A percentile compares a stretch with the other conserved stretches of the same genome.
These are phyloP conservation scores for Parathielavia hyrcaniae DNA, from an alignment of 495 filamentous ascomycete species.

Conservation along the genomic window DNA sequence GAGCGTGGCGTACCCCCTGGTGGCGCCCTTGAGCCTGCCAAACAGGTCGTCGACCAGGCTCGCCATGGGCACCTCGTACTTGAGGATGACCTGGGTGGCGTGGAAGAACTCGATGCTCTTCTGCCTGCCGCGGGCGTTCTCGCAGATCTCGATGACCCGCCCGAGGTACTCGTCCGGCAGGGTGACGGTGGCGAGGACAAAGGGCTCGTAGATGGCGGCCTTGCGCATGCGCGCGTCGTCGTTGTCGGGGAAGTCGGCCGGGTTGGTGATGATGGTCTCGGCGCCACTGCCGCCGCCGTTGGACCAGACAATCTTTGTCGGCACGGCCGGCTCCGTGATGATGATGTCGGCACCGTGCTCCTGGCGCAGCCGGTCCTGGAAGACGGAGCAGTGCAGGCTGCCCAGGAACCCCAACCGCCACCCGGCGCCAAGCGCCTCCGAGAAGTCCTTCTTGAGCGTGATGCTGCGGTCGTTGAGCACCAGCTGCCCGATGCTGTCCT, in stretches of 20 bases:
- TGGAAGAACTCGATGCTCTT: conserved; percentile 84
- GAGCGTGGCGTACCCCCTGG: conserved; percentile 66
- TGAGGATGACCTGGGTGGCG: conserved; percentile 88
- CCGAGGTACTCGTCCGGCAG: conserved; percentile 91
- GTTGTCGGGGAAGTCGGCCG: conserved; percentile 74
- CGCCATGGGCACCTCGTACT: conserved; percentile 80
- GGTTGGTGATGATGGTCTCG: conserved; percentile 70
- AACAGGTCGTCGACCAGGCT: conserved; percentile 96
- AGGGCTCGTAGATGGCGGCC: conserved; percentile 70
- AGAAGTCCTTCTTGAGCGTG: conserved; percentile 86
- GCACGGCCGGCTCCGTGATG: conserved; percentile 92
- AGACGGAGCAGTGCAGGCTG: conserved; percentile 93
- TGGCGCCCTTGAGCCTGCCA: conserved; percentile 87
- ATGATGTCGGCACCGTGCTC: conserved; percentile 95
- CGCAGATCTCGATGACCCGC: conserved; percentile 90
- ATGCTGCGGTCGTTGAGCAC: conserved; percentile 93
- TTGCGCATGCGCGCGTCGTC: conserved; percentile 52
- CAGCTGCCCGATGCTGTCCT: conserved; percentile 91
- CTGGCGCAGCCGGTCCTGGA: conserved; percentile 91
- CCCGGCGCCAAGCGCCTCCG: conserved; percentile 85
- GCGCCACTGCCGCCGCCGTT: conserved; percentile 64
- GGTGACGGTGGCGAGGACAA: conserved; percentile 78
- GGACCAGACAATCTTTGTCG: conserved; percentile 74
- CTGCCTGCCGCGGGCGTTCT: conserved; percentile 80
- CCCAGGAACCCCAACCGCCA: conserved; percentile 95